Percentiles rank a stretch among this genome's conserved stretches.
phyloP scores from a whole-genome alignment of 805 yeast genomes.

The Sporopachydermia lactativora region DNA sequence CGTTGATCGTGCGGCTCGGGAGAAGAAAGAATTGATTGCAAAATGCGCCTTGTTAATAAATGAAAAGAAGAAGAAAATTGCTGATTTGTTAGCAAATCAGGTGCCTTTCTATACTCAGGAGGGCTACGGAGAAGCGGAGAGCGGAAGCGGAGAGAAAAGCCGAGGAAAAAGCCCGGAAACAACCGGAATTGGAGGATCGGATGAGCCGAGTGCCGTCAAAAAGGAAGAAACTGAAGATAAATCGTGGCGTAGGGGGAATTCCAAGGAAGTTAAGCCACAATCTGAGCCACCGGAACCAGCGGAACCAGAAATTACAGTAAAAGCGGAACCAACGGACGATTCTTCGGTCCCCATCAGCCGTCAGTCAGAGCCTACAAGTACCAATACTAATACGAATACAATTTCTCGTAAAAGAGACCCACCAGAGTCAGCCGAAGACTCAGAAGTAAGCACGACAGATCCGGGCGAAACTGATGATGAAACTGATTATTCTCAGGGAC shows the following conservation, averaged over 20 bases:
- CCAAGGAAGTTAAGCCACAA: not conserved
- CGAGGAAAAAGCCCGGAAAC: too few species aligned
- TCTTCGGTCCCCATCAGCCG: too few species aligned
- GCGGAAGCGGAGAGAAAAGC: too few species aligned
- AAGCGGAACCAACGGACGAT: not conserved
- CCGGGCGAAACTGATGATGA: not conserved
- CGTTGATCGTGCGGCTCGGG: constrained; percentile 8
- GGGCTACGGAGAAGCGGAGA: not conserved
- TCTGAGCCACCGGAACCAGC: too few species aligned
- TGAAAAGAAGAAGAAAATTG: constrained; percentile 10
- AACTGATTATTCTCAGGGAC: not conserved
- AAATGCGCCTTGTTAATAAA: constrained; percentile 8
- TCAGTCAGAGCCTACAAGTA: not conserved
- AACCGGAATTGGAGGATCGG: not conserved
- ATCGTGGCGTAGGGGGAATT: not conserved
- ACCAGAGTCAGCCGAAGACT: not conserved
- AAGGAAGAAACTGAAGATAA: not conserved
- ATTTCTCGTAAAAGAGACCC: not conserved
- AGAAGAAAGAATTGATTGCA: constrained; percentile 8
- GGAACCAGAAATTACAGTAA: too few species aligned
- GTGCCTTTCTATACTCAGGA: not conserved
- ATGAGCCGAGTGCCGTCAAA: not conserved
- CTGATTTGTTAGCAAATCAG: constrained; percentile 4
- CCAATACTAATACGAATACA: not conserved
- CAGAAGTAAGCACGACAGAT: constrained; percentile 1